These are phyloP conservation scores for Calonectria pteridis DNA, from an alignment of 2,329 filamentous ascomycete genomes.

Conservation along the genomic window DNA sequence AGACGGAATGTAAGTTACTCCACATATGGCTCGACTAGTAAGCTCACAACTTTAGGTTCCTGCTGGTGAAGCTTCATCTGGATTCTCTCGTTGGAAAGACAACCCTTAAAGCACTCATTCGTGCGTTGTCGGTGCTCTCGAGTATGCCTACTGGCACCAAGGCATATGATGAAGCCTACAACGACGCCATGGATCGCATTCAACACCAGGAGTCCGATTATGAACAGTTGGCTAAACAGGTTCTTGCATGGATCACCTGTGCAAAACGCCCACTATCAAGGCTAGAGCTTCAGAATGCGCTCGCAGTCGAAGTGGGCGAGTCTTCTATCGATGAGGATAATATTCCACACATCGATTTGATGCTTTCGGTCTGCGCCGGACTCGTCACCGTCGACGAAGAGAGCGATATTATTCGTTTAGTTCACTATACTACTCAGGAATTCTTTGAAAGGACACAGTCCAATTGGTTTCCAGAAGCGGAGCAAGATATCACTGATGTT, in stretches of 20 bases:
- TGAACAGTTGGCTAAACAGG: conserved; percentile 52
- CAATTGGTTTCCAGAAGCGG: conserved; percentile 14
- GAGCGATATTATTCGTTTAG: conserved; percentile 54
- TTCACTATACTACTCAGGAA: conserved; percentile 55
- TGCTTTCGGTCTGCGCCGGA: conserved; percentile 56
- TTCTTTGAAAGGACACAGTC: not conserved
- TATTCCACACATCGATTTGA: conserved; percentile 47
- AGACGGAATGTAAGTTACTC: conserved; percentile 22
- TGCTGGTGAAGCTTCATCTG: conserved; percentile 36
- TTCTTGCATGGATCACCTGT: conserved; percentile 56
- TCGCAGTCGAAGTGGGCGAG: conserved; percentile 51
- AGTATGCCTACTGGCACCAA: conserved; percentile 45
- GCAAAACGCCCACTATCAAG: conserved; percentile 50
- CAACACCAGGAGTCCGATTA: conserved; percentile 49
- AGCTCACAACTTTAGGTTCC: conserved; percentile 26
- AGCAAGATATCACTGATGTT: not conserved
- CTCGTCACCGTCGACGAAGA: conserved; percentile 56
- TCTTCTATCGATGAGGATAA: conserved; percentile 50
- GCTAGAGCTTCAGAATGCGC: conserved; percentile 56
- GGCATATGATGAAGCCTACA: conserved; percentile 56
- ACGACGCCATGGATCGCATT: conserved; percentile 57
- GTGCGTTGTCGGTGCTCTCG: conserved; percentile 40
- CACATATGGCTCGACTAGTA: too few relatives aligned
- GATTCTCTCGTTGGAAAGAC: conserved; percentile 32
- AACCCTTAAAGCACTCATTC: conserved; percentile 48